phyloP scores from a whole-genome alignment of 495 filamentous ascomycete species.

The Aspergillus bridgeri region DNA sequence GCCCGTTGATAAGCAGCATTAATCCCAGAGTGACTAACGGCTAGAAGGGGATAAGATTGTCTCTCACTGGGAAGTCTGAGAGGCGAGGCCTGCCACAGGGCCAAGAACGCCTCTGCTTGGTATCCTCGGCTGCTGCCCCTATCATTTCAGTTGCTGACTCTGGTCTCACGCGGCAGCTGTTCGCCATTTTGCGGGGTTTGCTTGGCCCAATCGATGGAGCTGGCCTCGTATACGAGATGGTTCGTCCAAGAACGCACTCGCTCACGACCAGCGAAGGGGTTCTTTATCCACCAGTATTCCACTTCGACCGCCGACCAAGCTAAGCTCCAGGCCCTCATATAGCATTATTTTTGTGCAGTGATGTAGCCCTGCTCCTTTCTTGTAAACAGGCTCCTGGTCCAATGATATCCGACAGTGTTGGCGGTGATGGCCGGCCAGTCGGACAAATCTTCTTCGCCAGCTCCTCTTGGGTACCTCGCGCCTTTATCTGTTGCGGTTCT shows the following conservation, averaged over 20 bases:
- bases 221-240: neutral
- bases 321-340: neutral
- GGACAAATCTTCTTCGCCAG: constrained; percentile 1
- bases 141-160: neutral
- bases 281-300: neutral
- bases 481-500: constrained; percentile 3
- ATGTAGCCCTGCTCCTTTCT: neutral
- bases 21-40: neutral
- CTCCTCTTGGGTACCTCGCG: constrained; percentile 10
- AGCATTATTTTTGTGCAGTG: neutral
- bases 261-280: neutral
- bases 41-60: neutral
- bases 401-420: neutral
- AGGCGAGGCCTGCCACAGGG: neutral
- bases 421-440: constrained; percentile 5
- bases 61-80: neutral
- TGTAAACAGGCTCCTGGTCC: neutral
- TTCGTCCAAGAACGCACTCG: no score
- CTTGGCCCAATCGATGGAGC: neutral
- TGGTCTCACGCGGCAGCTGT: neutral
- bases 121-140: neutral
- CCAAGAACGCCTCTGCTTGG: neutral
- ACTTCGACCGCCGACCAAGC: neutral
- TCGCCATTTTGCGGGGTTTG: neutral
- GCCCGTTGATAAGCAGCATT: neutral